phyloP scores from a whole-genome alignment of 768 basidiomycete genomes.

The Nidularia pulvinata region DNA sequence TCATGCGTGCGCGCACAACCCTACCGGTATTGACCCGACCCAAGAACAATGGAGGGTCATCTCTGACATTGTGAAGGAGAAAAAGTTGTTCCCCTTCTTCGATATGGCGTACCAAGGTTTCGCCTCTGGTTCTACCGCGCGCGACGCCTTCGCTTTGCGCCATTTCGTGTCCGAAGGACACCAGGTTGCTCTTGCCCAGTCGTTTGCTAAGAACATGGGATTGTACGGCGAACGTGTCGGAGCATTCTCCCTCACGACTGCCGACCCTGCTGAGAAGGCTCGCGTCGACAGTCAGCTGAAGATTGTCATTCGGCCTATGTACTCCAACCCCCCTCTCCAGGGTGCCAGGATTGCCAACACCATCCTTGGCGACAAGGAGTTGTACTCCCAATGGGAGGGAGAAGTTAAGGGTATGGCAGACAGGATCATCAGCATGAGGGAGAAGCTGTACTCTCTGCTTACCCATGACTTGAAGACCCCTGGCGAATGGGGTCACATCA shows the following conservation, averaged over 20 bases:
- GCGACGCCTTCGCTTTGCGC: slow-evolving; percentile 94
- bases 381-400: slow-evolving; percentile 86
- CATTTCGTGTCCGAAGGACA: slow-evolving; percentile 92
- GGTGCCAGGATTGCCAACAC: slow-evolving; percentile 87
- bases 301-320: slow-evolving; percentile 94
- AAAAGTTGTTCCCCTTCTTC: slow-evolving; percentile 95
- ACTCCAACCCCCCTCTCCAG: slow-evolving; percentile 95
- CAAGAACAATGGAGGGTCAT: slow-evolving; percentile 91
- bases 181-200: slow-evolving; percentile 89
- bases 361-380: slow-evolving; percentile 71
- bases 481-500: slow-evolving; percentile 94
- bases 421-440: slow-evolving; percentile 92
- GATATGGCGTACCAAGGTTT: slow-evolving; percentile 99
- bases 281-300: slow-evolving; percentile 94
- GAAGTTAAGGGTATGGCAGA: slow-evolving; percentile 97
- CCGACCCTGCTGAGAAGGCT: slow-evolving; percentile 73
- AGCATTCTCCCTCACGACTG: slow-evolving; percentile 85
- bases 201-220: slow-evolving; percentile 99
- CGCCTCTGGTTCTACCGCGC: slow-evolving; percentile 88
- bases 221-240: slow-evolving; percentile 98
- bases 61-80: slow-evolving; percentile 85
- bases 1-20: slow-evolving; percentile 99
- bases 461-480: slow-evolving; percentile 85
- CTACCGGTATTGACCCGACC: slow-evolving; percentile 97
- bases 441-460: slow-evolving; percentile 76